Percentiles rank a stretch among this genome's conserved stretches.
Conservation (phyloP, 1,284 basidiomycete genomes). For the Agaricales sp. region DNA sequence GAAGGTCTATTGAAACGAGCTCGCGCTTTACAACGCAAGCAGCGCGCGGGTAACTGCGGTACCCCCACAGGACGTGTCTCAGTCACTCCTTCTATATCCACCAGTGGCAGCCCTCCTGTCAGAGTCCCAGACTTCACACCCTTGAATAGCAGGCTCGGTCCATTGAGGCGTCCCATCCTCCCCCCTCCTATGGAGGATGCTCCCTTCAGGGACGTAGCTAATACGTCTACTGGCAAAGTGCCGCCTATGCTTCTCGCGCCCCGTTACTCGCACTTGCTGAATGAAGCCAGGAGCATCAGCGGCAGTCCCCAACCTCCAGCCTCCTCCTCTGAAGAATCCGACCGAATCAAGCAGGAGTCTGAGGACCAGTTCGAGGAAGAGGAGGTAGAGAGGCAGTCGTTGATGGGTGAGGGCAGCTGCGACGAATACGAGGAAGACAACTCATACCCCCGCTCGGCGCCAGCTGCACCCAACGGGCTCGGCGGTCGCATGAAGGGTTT, state of each 20-base stretch:
- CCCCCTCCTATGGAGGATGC: background rate
- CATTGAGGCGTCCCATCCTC: background rate
- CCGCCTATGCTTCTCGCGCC: slow-evolving; percentile 36
- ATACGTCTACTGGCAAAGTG: background rate
- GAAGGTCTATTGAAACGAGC: slow-evolving; percentile 42
- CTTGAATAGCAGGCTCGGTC: no score
- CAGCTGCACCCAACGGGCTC: slow-evolving; percentile 17
- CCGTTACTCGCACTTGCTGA: slow-evolving; percentile 44
- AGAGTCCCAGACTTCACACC: slow-evolving; percentile 18
- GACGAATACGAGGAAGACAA: slow-evolving; percentile 3
- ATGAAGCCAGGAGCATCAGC: slow-evolving; percentile 35
- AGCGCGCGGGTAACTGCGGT: slow-evolving; percentile 43
- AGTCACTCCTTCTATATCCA: slow-evolving; percentile 23
- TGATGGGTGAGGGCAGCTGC: background rate
- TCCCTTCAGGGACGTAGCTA: background rate
- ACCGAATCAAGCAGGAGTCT: background rate
- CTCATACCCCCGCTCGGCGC: slow-evolving; percentile 3
- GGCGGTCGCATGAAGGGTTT: slow-evolving; percentile 37
- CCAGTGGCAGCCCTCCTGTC: slow-evolving; percentile 6
- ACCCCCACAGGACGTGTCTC: slow-evolving; percentile 32
- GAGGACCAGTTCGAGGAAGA: slow-evolving; percentile 7
- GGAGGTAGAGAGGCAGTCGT: slow-evolving; percentile 3
- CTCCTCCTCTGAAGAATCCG: background rate
- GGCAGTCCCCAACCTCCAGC: slow-evolving; percentile 11
- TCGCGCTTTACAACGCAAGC: slow-evolving; percentile 50